A percentile compares a stretch with the other conserved stretches of the same genome.
Conservation (phyloP, 2,329 filamentous ascomycete species). For the Juglanconis juglandina region DNA sequence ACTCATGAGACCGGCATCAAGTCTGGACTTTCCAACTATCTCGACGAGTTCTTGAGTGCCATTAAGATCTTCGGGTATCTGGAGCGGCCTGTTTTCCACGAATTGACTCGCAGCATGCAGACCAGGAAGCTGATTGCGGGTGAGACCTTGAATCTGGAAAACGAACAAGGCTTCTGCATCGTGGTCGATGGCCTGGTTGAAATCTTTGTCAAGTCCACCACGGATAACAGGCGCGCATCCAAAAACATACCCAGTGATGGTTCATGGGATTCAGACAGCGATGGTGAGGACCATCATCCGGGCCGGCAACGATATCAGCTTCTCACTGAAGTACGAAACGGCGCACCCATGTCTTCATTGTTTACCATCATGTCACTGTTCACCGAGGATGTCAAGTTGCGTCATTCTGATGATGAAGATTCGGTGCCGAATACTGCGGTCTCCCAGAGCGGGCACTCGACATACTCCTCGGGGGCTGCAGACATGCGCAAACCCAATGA, state of each 20-base stretch:
- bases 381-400: slow-evolving; percentile 86
- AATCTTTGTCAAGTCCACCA: slow-evolving; percentile 93
- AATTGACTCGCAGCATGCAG: slow-evolving; percentile 96
- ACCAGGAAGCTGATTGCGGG: slow-evolving; percentile 93
- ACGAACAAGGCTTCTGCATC: slow-evolving; percentile 96
- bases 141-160: slow-evolving; percentile 90
- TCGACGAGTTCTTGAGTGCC: slow-evolving; percentile 95
- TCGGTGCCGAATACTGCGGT: slow-evolving; percentile 26
- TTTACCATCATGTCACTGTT: slow-evolving; percentile 97
- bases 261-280: slow-evolving; percentile 51
- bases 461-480: slow-evolving; percentile 25
- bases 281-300: slow-evolving; percentile 58
- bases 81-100: slow-evolving; percentile 94
- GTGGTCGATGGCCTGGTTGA: slow-evolving; percentile 95
- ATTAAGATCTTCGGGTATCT: slow-evolving; percentile 99
- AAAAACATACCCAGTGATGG: slow-evolving; percentile 40
- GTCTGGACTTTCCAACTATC: slow-evolving; percentile 87
- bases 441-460: slow-evolving; percentile 27
- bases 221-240: slow-evolving; percentile 44
- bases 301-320: slow-evolving; percentile 86
- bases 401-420: slow-evolving; percentile 64
- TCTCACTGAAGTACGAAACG: slow-evolving; percentile 94
- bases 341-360: slow-evolving; percentile 94
- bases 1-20: slow-evolving; percentile 87
- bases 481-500: slow-evolving; percentile 30